Conservation (phyloP, 306 rosid species). For the Ormosia emarginata region DNA sequence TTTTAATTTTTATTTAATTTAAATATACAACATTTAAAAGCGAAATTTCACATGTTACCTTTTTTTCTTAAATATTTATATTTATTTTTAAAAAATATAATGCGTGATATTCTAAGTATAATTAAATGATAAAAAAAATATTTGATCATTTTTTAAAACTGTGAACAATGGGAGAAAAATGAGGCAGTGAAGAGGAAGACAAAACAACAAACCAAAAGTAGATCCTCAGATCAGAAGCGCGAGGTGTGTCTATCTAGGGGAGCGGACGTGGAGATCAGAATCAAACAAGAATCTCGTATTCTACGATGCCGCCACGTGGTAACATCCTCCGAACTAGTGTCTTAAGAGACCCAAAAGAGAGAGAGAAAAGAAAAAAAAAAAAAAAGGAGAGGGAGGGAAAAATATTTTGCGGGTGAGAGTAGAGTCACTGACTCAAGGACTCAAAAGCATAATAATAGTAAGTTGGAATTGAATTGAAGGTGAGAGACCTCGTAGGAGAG, state of each 20-base stretch:
- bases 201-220: not conserved
- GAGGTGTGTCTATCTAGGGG: too few relatives aligned
- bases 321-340: not conserved
- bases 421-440: not conserved
- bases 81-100: too few relatives aligned
- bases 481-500: not conserved
- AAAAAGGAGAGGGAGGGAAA: not conserved
- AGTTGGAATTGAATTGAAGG: not conserved
- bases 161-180: not conserved
- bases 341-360: not conserved
- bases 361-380: not conserved
- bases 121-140: too few relatives aligned
- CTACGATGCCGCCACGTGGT: constrained; percentile 61
- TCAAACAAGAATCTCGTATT: constrained; percentile 23
- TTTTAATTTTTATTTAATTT: not conserved
- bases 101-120: too few relatives aligned
- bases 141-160: too few relatives aligned
- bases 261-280: constrained; percentile 5
- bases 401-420: not conserved
- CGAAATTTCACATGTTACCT: not conserved
- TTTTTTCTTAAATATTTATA: not conserved
- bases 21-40: not conserved
- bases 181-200: not conserved
- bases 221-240: not conserved
- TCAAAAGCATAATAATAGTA: not conserved